A percentile compares a stretch with the other conserved stretches of the same genome.
phyloP scores from a whole-genome alignment of 768 basidiomycete species.

The Infundibulicybe gibba region DNA sequence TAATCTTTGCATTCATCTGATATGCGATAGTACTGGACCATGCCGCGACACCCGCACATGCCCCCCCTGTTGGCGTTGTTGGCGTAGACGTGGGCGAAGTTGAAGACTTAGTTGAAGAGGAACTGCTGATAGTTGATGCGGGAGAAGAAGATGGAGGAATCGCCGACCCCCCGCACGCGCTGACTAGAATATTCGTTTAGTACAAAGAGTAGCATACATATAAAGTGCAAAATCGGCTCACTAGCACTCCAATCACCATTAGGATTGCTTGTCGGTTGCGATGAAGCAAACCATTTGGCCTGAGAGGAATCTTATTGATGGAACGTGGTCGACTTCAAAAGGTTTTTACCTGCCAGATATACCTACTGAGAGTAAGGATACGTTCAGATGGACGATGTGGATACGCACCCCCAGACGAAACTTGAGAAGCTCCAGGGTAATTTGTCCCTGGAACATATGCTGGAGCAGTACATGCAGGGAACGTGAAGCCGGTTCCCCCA shows the following conservation, averaged over 20 bases:
- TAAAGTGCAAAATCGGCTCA: constrained; percentile 23
- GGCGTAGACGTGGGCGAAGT: constrained; percentile 14
- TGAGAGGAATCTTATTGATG: constrained; percentile 16
- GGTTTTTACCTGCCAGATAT: constrained; percentile 58
- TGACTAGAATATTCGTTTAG: constrained; percentile 32
- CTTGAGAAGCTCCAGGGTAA: constrained; percentile 49
- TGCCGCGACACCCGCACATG: constrained; percentile 44
- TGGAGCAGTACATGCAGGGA: constrained; percentile 55
- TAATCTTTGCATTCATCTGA: no score
- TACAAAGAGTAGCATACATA: no score
- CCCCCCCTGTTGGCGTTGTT: constrained; percentile 22
- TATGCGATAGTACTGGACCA: constrained; percentile 41
- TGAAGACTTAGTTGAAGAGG: constrained; percentile 7
- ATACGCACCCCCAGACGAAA: constrained; percentile 52
- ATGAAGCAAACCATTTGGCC: constrained; percentile 59
- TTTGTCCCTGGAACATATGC: constrained; percentile 44
- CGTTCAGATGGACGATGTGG: background rate
- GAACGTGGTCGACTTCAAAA: background rate
- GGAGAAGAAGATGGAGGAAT: constrained; percentile 11
- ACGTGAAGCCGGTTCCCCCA: constrained; percentile 68
- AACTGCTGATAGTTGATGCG: no score
- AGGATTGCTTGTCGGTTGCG: constrained; percentile 40
- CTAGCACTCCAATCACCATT: constrained; percentile 65
- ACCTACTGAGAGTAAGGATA: constrained; percentile 27
- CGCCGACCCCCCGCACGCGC: constrained; percentile 42